Conservation (phyloP, 73 alveolate species). For the Paramecium biaurelia region DNA sequence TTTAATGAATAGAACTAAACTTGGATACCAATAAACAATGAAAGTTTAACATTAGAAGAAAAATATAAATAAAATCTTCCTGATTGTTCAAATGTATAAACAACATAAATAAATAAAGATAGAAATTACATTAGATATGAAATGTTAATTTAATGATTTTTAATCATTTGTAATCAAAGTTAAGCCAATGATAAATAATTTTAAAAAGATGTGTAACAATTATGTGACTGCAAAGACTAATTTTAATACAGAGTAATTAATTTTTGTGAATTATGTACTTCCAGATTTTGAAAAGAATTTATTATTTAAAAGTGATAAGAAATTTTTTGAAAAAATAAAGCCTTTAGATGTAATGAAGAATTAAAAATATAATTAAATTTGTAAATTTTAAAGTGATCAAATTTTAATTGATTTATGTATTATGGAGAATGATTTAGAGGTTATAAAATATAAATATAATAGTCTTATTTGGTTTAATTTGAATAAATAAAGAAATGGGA, state of each 20-base stretch:
- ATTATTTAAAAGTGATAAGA: not conserved
- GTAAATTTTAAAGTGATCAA: not conserved
- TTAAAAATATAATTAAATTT: not conserved
- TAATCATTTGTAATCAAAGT: not conserved
- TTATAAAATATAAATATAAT: not conserved
- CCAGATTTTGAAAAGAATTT: constrained; percentile 21
- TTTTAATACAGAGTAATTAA: not conserved
- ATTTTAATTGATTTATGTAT: not conserved
- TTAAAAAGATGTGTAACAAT: not conserved
- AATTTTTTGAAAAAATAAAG: not conserved
- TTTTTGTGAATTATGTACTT: constrained; percentile 1
- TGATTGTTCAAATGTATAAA: not conserved
- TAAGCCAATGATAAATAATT: constrained; percentile 12
- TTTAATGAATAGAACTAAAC: not conserved
- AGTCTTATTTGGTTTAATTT: not conserved
- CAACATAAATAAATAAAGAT: not conserved
- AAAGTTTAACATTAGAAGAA: not conserved
- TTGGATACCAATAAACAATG: not conserved
- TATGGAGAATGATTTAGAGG: not conserved
- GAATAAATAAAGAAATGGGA: not conserved
- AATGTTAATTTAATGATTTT: not conserved
- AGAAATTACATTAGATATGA: not conserved
- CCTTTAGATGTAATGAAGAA: not conserved
- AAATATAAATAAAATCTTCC: not conserved
- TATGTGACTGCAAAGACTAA: not conserved